Conservation (phyloP, 1,284 basidiomycete genomes). For the Trametes versicolor region DNA sequence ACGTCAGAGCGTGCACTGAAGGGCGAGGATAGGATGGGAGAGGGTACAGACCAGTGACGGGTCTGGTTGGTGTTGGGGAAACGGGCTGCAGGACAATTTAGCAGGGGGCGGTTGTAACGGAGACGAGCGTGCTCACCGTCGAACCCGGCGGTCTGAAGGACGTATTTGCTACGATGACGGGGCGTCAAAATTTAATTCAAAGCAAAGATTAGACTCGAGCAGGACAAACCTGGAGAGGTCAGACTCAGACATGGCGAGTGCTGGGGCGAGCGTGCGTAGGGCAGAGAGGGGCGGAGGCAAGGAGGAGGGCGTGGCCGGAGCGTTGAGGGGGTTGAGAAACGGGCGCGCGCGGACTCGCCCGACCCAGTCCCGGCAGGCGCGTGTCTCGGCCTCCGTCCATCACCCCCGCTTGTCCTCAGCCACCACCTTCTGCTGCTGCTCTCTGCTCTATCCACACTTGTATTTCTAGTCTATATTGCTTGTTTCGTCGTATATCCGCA, state of each 20-base stretch:
- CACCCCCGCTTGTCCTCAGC: conserved; percentile 3
- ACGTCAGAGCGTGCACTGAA: conserved; percentile 11
- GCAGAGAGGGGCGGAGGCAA: conserved; percentile 13
- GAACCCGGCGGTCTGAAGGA: conserved; percentile 88
- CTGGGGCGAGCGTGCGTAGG: conserved; percentile 19
- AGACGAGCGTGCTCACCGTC: conserved; percentile 64
- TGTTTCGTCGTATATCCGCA: not conserved
- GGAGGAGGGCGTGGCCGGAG: conserved; percentile 27
- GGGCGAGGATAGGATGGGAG: conserved; percentile 9
- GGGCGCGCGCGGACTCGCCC: conserved; percentile 28
- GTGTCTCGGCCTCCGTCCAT: conserved; percentile 8
- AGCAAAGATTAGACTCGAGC: conserved; percentile 15
- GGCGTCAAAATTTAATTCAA: conserved; percentile 19
- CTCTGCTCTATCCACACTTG: conserved; percentile 2
- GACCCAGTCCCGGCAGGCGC: conserved; percentile 26
- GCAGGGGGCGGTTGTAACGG: conserved; percentile 5
- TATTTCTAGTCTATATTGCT: not conserved
- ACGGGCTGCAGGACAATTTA: conserved; percentile 63
- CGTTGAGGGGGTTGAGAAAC: conserved; percentile 34
- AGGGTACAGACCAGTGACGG: conserved; percentile 81
- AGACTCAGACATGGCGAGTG: conserved; percentile 76
- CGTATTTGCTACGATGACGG: conserved; percentile 70
- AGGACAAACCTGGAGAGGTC: conserved; percentile 67
- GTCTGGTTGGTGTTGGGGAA: conserved; percentile 98
- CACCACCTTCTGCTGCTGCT: not conserved